A percentile compares a stretch with the other conserved stretches of the same genome.
phyloP scores from a whole-genome alignment of 202 grass and related monocot genomes.

The Bolboschoenoplectus hybrid region DNA sequence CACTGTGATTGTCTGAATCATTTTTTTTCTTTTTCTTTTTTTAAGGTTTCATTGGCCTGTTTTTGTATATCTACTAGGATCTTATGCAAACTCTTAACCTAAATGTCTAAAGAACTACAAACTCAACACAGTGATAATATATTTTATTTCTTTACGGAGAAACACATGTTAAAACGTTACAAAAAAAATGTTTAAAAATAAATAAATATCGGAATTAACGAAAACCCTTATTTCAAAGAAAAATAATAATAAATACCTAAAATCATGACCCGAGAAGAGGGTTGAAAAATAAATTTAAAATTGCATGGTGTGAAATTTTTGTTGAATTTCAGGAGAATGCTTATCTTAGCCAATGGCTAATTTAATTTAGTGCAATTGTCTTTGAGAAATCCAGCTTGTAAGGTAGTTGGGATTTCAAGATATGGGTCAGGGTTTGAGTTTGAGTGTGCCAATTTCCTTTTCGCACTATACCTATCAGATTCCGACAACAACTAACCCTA shows the following conservation, averaged over 20 bases:
- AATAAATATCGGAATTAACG: no score
- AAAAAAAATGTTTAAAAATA: no score
- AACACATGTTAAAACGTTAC: no score
- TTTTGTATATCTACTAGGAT: background rate
- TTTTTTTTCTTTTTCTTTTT: background rate
- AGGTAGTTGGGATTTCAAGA: constrained; percentile 34
- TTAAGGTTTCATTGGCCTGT: background rate
- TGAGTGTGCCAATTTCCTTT: constrained; percentile 24
- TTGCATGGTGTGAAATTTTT: background rate
- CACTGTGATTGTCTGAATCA: background rate
- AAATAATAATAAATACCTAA: no score
- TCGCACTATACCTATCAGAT: constrained; percentile 30
- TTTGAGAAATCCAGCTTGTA: constrained; percentile 21
- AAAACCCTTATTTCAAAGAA: no score
- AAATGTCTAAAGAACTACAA: no score
- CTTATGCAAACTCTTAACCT: no score
- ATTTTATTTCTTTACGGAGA: no score
- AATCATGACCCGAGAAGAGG: background rate
- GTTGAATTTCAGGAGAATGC: background rate
- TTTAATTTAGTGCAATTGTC: background rate
- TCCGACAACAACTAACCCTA: constrained; percentile 12
- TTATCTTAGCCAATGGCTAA: background rate
- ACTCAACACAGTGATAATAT: no score
- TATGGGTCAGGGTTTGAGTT: constrained; percentile 34
- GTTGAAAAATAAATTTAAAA: background rate